Evolutionary conservation across 1,284 basidiomycete species (phyloP).

Genomic region (Cryptococcus sp.): DNA sequence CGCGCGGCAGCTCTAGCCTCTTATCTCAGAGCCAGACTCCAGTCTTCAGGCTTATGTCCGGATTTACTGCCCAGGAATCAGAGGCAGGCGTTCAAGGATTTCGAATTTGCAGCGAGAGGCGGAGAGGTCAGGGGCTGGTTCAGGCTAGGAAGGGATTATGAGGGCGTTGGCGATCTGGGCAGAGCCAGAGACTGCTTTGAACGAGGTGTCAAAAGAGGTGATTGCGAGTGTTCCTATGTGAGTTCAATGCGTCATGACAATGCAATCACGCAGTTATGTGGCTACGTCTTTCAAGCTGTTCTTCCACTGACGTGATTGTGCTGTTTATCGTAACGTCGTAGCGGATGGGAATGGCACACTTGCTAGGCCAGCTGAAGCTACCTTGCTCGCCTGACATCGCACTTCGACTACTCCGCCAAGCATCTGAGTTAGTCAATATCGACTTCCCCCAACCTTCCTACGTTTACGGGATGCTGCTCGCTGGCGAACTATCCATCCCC

Average conservation of each 20-base stretch:
- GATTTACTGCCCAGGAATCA: conserved; percentile 66
- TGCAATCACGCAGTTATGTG: background rate
- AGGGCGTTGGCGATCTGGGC: conserved; percentile 71
- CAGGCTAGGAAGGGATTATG: conserved; percentile 84
- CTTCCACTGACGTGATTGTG: background rate
- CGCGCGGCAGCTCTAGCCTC: conserved; percentile 24
- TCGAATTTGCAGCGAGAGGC: conserved; percentile 72
- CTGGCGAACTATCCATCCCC: conserved; percentile 65
- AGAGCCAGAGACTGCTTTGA: conserved; percentile 81
- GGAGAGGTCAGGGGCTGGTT: conserved; percentile 82
- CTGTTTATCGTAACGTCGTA: conserved; percentile 2
- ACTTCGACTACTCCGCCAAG: conserved; percentile 70
- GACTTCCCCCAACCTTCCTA: conserved; percentile 83
- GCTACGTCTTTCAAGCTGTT: background rate
- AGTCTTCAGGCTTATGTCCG: conserved; percentile 55
- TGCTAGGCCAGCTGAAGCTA: conserved; percentile 81
- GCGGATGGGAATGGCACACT: conserved; percentile 86
- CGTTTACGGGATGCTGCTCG: conserved; percentile 72
- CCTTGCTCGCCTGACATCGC: conserved; percentile 62
- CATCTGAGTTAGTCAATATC: conserved; percentile 73
- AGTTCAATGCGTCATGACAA: conserved; percentile 43
- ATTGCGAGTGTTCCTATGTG: conserved; percentile 77
- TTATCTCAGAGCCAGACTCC: conserved; percentile 46
- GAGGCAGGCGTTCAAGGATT: conserved; percentile 81
- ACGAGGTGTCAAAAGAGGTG: conserved; percentile 67